These are phyloP conservation scores for Cyberlindnera misumaiensis DNA, from an alignment of 805 yeast genomes.

Conservation along the genomic window DNA sequence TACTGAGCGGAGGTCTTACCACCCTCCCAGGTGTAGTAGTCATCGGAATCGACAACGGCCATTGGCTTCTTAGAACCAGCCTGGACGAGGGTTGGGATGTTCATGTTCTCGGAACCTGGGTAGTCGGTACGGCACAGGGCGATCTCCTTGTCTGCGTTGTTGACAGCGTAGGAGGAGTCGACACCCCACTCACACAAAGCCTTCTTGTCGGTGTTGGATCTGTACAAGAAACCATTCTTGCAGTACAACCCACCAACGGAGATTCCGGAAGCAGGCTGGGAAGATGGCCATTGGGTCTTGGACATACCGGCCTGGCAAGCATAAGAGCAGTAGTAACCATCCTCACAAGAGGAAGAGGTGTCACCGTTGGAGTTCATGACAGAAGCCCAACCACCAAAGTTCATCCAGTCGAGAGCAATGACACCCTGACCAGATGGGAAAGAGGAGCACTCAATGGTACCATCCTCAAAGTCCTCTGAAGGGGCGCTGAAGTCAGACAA, in stretches of 20 bases:
- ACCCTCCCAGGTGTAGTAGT: conserved; percentile 80
- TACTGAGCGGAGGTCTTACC: conserved; percentile 87
- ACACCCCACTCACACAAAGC: conserved; percentile 87
- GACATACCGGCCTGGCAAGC: conserved; percentile 99
- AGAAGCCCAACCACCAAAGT: conserved; percentile 42
- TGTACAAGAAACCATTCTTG: conserved; percentile 78
- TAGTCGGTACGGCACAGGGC: conserved; percentile 97
- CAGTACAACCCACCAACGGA: conserved; percentile 92
- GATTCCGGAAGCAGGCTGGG: conserved; percentile 83
- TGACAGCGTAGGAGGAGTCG: conserved; percentile 61
- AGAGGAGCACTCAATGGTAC: conserved; percentile 56
- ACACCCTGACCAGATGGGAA: conserved; percentile 86
- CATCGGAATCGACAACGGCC: conserved; percentile 71
- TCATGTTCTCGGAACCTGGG: conserved; percentile 99
- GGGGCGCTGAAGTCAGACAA: conserved; percentile 43
- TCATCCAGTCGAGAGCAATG: conserved; percentile 56
- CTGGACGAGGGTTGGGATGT: conserved; percentile 75
- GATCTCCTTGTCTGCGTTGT: conserved; percentile 57
- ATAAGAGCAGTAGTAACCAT: conserved; percentile 93
- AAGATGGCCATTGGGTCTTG: conserved; percentile 94
- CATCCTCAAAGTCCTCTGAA: conserved; percentile 54
- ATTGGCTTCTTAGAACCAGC: conserved; percentile 62
- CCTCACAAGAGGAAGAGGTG: conserved; percentile 69
- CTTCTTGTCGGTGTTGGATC: conserved; percentile 58
- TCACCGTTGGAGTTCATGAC: conserved; percentile 52